phyloP scores from a whole-genome alignment of 108 stramenopile genomes.

The Nitzschia inconspicua region DNA sequence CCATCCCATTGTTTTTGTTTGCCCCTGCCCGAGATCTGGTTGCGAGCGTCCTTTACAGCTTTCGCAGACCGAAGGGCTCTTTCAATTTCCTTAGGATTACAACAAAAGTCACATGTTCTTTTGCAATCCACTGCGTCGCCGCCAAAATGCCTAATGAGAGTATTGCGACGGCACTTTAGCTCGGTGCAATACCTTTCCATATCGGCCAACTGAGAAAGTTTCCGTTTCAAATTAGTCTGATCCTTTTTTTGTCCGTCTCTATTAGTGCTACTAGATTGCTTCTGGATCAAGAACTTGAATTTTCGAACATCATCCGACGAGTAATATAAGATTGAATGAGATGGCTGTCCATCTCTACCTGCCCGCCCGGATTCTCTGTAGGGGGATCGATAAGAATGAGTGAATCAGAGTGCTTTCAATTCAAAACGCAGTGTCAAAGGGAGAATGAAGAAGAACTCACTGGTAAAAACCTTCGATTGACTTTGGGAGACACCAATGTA shows the following conservation, averaged over 20 bases:
- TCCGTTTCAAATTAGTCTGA: slow-evolving; percentile 22
- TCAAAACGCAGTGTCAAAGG: background rate
- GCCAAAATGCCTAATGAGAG: slow-evolving; percentile 74
- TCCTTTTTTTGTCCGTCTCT: slow-evolving; percentile 17
- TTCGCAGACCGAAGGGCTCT: slow-evolving; percentile 25
- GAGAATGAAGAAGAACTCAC: background rate
- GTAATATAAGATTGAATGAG: slow-evolving; percentile 77
- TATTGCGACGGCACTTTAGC: slow-evolving; percentile 59
- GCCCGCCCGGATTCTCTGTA: slow-evolving; percentile 90
- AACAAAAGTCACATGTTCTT: slow-evolving; percentile 77
- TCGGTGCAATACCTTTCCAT: slow-evolving; percentile 74
- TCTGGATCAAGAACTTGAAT: slow-evolving; percentile 59
- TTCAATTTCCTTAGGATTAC: slow-evolving; percentile 49
- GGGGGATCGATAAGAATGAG: too few relatives aligned
- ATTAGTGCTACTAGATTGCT: slow-evolving; percentile 22
- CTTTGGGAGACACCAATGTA: slow-evolving; percentile 88
- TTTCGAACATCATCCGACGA: slow-evolving; percentile 70
- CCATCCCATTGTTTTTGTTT: slow-evolving; percentile 31
- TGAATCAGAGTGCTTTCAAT: background rate
- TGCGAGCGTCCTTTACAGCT: slow-evolving; percentile 14
- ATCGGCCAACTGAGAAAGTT: slow-evolving; percentile 49
- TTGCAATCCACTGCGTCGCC: slow-evolving; percentile 50
- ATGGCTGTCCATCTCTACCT: slow-evolving; percentile 80
- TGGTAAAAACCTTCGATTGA: slow-evolving; percentile 82
- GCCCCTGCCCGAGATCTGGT: background rate